Evolutionary conservation across 306 rosid genomes (phyloP).

Genomic region (Lithocarpus polystachyus): DNA sequence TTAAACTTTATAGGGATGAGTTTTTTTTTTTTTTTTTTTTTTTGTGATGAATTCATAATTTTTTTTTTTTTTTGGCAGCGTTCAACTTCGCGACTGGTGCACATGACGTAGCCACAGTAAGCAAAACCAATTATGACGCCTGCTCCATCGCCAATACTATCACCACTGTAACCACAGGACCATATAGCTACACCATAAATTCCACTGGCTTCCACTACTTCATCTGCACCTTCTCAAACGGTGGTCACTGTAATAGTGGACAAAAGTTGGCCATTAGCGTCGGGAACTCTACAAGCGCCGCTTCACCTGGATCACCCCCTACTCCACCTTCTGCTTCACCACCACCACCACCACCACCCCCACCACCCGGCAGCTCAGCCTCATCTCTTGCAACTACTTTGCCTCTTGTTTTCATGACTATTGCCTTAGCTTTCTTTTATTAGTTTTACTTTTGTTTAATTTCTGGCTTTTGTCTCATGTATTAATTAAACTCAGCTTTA

Average conservation of each 20-base stretch:
- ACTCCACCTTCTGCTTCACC: not conserved
- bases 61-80: not conserved
- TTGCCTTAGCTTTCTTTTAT: slow-evolving; percentile 11
- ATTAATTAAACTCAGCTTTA: not conserved
- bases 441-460: slow-evolving; percentile 6
- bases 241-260: slow-evolving; percentile 40
- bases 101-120: slow-evolving; percentile 13
- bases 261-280: slow-evolving; percentile 47
- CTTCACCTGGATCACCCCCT: too few species aligned
- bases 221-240: slow-evolving; percentile 23
- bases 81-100: slow-evolving; percentile 3
- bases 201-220: slow-evolving; percentile 18
- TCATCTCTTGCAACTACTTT: slow-evolving; percentile 12
- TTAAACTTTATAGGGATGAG: too few species aligned
- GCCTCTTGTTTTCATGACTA: slow-evolving; percentile 14
- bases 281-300: not conserved
- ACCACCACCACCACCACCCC: not conserved
- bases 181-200: slow-evolving; percentile 16
- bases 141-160: not conserved
- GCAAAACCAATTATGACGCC: not conserved
- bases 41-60: too few species aligned
- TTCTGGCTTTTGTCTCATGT: not conserved
- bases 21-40: not conserved
- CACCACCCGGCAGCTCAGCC: slow-evolving; percentile 29
- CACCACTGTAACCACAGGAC: not conserved